phyloP scores from a whole-genome alignment of 306 rosid species.

The Citrullus mucosospermus region DNA sequence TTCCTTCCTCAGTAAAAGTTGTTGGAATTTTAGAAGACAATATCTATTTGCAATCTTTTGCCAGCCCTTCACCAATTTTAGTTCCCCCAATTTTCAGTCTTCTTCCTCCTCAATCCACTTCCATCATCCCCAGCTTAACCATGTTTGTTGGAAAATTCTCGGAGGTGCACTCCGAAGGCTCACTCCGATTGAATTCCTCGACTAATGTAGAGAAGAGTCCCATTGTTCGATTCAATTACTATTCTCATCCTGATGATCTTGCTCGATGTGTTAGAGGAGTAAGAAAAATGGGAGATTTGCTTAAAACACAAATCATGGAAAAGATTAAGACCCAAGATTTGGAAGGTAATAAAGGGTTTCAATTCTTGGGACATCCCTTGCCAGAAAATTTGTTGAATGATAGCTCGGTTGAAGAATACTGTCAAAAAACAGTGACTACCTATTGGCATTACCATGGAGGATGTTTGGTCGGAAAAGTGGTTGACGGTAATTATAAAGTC shows the following conservation, averaged over 20 bases:
- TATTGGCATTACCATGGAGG: slow-evolving; percentile 27
- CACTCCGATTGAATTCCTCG: not conserved
- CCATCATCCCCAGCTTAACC: not conserved
- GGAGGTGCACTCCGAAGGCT: not conserved
- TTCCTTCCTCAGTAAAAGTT: not conserved
- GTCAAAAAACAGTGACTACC: not conserved
- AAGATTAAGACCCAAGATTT: not conserved
- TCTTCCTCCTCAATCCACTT: not conserved
- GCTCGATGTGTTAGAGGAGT: not conserved
- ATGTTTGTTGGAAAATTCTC: not conserved
- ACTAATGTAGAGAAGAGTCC: not conserved
- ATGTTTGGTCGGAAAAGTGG: slow-evolving; percentile 14
- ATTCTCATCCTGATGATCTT: not conserved
- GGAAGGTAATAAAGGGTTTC: not conserved
- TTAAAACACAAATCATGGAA: not conserved
- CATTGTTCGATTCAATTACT: slow-evolving; percentile 1
- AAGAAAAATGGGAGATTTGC: not conserved
- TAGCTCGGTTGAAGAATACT: not conserved
- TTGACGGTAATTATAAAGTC: slow-evolving; percentile 13
- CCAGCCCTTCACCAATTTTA: not conserved
- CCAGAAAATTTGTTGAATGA: not conserved
- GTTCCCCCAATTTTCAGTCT: not conserved
- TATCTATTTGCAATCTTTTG: not conserved
- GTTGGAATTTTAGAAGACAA: not conserved
- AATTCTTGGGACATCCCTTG: not conserved